Percentiles rank a stretch among this genome's conserved stretches.
phyloP scores from a whole-genome alignment of 2,329 filamentous ascomycete genomes.

The Geosmithia putterillii region DNA sequence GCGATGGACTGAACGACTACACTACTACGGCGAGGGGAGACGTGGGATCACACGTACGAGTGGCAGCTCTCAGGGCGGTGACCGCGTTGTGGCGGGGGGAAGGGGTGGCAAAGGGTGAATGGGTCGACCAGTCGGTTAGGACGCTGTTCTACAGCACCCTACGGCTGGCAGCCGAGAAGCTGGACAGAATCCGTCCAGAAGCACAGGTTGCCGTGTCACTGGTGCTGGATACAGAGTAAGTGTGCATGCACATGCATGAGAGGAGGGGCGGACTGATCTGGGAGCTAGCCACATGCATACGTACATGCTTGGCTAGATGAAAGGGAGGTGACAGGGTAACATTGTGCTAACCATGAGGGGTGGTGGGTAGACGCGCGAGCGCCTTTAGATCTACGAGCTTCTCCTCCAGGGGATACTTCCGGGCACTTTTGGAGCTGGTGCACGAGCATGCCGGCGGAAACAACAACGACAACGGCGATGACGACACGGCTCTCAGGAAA shows the following conservation, averaged over 20 bases:
- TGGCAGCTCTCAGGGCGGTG: slow-evolving; percentile 70
- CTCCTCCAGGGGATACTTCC: slow-evolving; percentile 50
- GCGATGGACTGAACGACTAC: slow-evolving; percentile 69
- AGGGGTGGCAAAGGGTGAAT: slow-evolving; percentile 6
- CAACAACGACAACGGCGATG: not conserved
- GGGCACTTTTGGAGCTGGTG: slow-evolving; percentile 35
- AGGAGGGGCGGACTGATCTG: not conserved
- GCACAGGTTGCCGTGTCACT: slow-evolving; percentile 43
- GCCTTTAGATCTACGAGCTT: slow-evolving; percentile 29
- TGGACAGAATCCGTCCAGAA: slow-evolving; percentile 70
- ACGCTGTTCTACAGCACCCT: slow-evolving; percentile 38
- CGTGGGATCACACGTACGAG: slow-evolving; percentile 72
- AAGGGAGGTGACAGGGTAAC: no score
- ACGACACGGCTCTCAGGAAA: slow-evolving; percentile 14
- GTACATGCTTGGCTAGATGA: no score
- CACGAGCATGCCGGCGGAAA: slow-evolving; percentile 15
- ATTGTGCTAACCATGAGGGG: slow-evolving; percentile 5
- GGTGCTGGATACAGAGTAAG: slow-evolving; percentile 20
- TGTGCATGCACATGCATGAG: not conserved
- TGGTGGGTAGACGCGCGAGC: slow-evolving; percentile 15
- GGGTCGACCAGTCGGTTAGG: slow-evolving; percentile 17
- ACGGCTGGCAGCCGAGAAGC: slow-evolving; percentile 73
- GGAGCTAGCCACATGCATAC: slow-evolving; percentile 9
- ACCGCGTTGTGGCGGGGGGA: slow-evolving; percentile 43
- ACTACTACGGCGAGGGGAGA: slow-evolving; percentile 83